Percentiles rank a stretch among this genome's conserved stretches.
phyloP scores from a whole-genome alignment of 495 filamentous ascomycete species.

The Letharia columbiana region DNA sequence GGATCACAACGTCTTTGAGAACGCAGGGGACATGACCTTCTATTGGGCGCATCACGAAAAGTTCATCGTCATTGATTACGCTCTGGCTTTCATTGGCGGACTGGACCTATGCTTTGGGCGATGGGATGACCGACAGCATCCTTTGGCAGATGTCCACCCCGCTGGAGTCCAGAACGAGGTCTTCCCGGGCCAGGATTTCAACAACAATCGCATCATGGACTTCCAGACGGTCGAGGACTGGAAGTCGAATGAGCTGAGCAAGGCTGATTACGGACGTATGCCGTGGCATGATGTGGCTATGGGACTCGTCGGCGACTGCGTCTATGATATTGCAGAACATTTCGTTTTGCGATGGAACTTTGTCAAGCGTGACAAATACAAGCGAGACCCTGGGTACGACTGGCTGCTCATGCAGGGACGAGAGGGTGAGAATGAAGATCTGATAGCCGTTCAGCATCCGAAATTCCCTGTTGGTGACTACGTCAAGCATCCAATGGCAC shows the following conservation, averaged over 20 bases:
- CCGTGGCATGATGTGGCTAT: slow-evolving; percentile 96
- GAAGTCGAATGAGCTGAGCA: slow-evolving; percentile 87
- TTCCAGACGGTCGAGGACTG: slow-evolving; percentile 86
- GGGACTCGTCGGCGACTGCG: slow-evolving; percentile 78
- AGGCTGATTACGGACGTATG: slow-evolving; percentile 89
- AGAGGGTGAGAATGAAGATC: slow-evolving; percentile 67
- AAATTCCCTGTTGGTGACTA: slow-evolving; percentile 82
- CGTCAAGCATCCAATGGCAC: slow-evolving; percentile 65
- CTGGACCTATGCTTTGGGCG: slow-evolving; percentile 94
- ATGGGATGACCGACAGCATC: slow-evolving; percentile 83
- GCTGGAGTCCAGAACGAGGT: slow-evolving; percentile 72
- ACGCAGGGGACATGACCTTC: slow-evolving; percentile 91
- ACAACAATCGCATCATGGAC: slow-evolving; percentile 92
- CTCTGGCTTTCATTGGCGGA: slow-evolving; percentile 82
- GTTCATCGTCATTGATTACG: slow-evolving; percentile 88
- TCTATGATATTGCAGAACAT: slow-evolving; percentile 93
- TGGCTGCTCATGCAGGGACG: slow-evolving; percentile 80
- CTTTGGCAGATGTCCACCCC: slow-evolving; percentile 79
- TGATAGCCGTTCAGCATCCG: slow-evolving; percentile 79
- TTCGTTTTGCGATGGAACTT: slow-evolving; percentile 97
- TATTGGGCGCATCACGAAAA: slow-evolving; percentile 99
- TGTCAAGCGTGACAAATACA: slow-evolving; percentile 95
- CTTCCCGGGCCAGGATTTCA: slow-evolving; percentile 95
- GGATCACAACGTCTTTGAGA: slow-evolving; percentile 91
- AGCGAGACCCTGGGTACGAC: slow-evolving; percentile 66